Conservation (phyloP, 192 early-diverging fungal species). For the Mycoemilia scoparia region DNA sequence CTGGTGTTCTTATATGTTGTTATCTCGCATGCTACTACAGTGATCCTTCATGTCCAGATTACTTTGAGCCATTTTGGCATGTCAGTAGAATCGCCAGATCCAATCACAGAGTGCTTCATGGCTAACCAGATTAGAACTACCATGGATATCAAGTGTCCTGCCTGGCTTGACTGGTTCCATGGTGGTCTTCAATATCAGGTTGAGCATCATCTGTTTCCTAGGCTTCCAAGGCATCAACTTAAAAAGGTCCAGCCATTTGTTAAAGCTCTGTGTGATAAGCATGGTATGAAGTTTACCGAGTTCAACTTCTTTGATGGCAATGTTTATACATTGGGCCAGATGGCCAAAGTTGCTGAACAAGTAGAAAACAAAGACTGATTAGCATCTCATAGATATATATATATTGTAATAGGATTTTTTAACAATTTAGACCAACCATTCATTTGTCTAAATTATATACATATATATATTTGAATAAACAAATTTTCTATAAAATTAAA, state of each 20-base stretch:
- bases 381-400: too few relatives aligned
- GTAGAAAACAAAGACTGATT: conserved; percentile 20
- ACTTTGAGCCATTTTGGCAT: conserved; percentile 94
- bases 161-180: conserved; percentile 93
- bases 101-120: conserved; percentile 56
- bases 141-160: conserved; percentile 90
- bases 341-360: conserved; percentile 67
- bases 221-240: conserved; percentile 81
- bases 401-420: too few relatives aligned
- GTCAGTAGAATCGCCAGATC: conserved; percentile 54
- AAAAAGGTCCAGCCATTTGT: conserved; percentile 50
- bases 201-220: conserved; percentile 91
- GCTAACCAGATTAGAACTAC: conserved; percentile 76
- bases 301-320: conserved; percentile 74
- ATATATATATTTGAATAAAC: too few relatives aligned
- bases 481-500: too few relatives aligned
- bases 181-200: conserved; percentile 93
- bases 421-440: too few relatives aligned
- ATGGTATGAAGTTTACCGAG: conserved; percentile 59
- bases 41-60: conserved; percentile 86
- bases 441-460: too few relatives aligned
- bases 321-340: conserved; percentile 44
- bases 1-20: conserved; percentile 44
- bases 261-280: conserved; percentile 48
- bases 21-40: conserved; percentile 65